Conservation (phyloP, 139 green algal species). For the Desmodesmus armatus region DNA sequence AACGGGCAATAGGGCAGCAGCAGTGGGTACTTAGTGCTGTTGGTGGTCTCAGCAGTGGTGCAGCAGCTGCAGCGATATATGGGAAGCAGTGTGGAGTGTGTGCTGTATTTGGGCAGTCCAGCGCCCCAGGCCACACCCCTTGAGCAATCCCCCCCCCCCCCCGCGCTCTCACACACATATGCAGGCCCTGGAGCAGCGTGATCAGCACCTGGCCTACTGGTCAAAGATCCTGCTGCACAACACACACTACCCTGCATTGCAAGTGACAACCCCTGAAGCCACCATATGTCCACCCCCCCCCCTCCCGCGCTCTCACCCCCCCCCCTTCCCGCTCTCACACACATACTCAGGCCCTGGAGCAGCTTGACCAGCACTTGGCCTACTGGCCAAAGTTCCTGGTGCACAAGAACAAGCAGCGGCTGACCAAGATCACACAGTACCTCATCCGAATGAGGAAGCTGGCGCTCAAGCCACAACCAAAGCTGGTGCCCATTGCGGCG, state of each 20-base stretch:
- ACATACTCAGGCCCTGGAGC: slow-evolving; percentile 42
- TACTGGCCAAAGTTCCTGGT: slow-evolving; percentile 99
- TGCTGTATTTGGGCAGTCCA: too few relatives aligned
- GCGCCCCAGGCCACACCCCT: too few relatives aligned
- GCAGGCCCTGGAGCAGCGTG: slow-evolving; percentile 53
- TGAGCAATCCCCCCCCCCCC: too few relatives aligned
- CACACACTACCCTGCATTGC: too few relatives aligned
- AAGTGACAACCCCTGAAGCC: too few relatives aligned
- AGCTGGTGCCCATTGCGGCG: slow-evolving; percentile 89
- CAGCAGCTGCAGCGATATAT: background rate
- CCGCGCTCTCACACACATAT: too few relatives aligned
- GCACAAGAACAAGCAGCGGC: slow-evolving; percentile 99
- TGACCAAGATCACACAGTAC: slow-evolving; percentile 99
- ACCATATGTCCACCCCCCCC: too few relatives aligned
- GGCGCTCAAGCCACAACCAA: slow-evolving; percentile 78
- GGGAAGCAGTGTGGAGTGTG: too few relatives aligned
- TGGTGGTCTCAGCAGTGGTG: background rate
- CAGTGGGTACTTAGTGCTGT: background rate
- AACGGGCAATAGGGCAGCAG: background rate
- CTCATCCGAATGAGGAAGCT: slow-evolving; percentile 96
- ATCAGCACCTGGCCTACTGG: slow-evolving; percentile 80
- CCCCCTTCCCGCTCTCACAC: too few relatives aligned
- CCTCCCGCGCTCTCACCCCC: too few relatives aligned
- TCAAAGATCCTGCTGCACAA: slow-evolving; percentile 98
- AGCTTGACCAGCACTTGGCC: slow-evolving; percentile 57